A percentile compares a stretch with the other conserved stretches of the same genome.
These are phyloP conservation scores for Mrakia gelida DNA, from an alignment of 768 basidiomycete genomes.

Conservation along the genomic window DNA sequence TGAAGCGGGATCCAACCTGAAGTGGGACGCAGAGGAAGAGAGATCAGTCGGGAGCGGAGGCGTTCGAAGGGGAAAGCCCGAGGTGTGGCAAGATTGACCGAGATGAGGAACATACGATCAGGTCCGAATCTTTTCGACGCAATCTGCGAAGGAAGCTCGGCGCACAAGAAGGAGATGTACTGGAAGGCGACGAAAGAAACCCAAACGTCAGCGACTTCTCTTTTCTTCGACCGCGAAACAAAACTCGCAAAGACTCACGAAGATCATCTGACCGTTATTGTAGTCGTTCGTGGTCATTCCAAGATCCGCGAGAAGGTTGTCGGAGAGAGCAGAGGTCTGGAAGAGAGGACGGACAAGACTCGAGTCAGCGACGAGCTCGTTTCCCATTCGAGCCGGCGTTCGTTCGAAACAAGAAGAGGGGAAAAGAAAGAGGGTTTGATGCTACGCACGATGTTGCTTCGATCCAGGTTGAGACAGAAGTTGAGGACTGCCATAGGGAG, in stretches of 20 bases:
- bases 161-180: constrained; percentile 36
- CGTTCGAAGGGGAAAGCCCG: no score
- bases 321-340: constrained; percentile 34
- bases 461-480: neutral
- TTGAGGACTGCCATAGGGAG: no score
- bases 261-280: constrained; percentile 24
- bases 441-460: neutral
- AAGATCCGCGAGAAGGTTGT: constrained; percentile 37
- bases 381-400: no score
- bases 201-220: no score
- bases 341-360: neutral
- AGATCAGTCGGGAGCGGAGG: no score
- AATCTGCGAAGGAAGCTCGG: constrained; percentile 34
- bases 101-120: constrained; percentile 27
- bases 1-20: no score
- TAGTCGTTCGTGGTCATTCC: constrained; percentile 38
- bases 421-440: neutral
- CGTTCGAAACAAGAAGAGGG: neutral
- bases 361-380: no score
- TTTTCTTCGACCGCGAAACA: no score
- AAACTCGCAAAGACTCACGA: constrained; percentile 2
- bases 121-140: constrained; percentile 45
- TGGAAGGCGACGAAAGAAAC: no score
- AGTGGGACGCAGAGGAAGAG: no score
- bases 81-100: no score